Percentiles rank a stretch among this genome's conserved stretches.
Conservation (phyloP, 257 asterid species). For the Solanum rostratum region DNA sequence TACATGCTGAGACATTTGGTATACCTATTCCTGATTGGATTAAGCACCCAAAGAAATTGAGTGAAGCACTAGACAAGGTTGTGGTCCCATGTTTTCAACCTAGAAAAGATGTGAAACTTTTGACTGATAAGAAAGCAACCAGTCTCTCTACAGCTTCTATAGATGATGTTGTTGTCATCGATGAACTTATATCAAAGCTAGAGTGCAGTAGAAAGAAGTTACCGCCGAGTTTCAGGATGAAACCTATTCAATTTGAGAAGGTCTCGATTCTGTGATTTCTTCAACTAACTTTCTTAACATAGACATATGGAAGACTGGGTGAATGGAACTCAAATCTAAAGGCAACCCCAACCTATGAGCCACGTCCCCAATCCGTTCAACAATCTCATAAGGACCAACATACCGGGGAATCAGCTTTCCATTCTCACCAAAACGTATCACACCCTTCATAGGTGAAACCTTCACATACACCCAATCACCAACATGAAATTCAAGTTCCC, state of each 20-base stretch:
- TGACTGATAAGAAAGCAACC: conserved; percentile 83
- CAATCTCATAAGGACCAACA: too few relatives aligned
- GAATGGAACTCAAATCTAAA: too few relatives aligned
- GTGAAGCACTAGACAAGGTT: conserved; percentile 52
- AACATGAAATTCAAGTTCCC: too few relatives aligned
- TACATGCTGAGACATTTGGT: conserved; percentile 80
- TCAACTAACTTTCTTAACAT: too few relatives aligned
- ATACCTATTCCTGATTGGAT: conserved; percentile 81
- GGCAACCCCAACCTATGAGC: too few relatives aligned
- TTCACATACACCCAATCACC: too few relatives aligned
- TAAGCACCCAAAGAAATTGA: conserved; percentile 54
- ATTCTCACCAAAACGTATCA: too few relatives aligned
- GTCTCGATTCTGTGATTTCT: conserved; percentile 7
- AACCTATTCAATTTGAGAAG: conserved; percentile 91
- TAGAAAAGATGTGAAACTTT: conserved; percentile 52
- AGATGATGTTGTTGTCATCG: conserved; percentile 70
- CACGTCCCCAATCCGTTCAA: too few relatives aligned
- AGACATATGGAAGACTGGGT: too few relatives aligned
- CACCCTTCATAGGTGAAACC: too few relatives aligned
- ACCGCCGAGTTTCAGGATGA: conserved; percentile 61
- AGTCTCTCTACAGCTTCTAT: conserved; percentile 65
- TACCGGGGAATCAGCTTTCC: too few relatives aligned
- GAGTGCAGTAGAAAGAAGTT: conserved; percentile 44
- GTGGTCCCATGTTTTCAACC: conserved; percentile 71
- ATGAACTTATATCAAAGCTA: conserved; percentile 56